A percentile compares a stretch with the other conserved stretches of the same genome.
phyloP scores from a whole-genome alignment of 1,284 basidiomycete species.

The Leccinum griseonigrum region DNA sequence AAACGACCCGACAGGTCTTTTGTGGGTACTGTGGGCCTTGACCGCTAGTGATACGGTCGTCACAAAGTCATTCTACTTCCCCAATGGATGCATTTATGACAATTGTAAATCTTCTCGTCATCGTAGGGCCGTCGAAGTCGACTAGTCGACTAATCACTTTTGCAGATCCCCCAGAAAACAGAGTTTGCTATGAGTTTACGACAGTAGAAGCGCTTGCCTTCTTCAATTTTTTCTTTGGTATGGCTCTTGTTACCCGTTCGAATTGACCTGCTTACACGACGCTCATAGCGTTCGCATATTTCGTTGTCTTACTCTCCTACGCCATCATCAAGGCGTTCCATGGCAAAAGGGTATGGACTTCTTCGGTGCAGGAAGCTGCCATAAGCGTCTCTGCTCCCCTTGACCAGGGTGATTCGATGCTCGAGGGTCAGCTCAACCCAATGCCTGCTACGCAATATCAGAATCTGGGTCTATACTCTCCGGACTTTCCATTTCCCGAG shows the following conservation, averaged over 20 bases:
- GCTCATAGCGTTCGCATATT: constrained; percentile 25
- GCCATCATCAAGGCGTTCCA: constrained; percentile 22
- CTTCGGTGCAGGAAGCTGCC: constrained; percentile 23
- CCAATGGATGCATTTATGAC: constrained; percentile 20
- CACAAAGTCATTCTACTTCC: constrained; percentile 8
- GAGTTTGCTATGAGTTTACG: constrained; percentile 18
- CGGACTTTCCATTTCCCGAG: not conserved
- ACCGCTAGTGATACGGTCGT: constrained; percentile 13
- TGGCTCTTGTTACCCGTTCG: not conserved
- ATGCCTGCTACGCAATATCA: constrained; percentile 6
- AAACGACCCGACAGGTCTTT: constrained; percentile 12
- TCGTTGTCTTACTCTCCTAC: constrained; percentile 19
- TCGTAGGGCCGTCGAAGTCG: not conserved
- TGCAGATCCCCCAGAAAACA: constrained; percentile 12
- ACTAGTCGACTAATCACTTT: not conserved
- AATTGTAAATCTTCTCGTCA: constrained; percentile 5
- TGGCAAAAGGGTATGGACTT: constrained; percentile 24
- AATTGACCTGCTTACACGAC: not conserved
- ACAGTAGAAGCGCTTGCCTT: constrained; percentile 22
- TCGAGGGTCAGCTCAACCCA: constrained; percentile 9
- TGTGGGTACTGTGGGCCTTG: constrained; percentile 26
- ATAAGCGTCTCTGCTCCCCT: not conserved
- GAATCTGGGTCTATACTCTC: constrained; percentile 4
- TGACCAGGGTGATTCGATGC: constrained; percentile 1
- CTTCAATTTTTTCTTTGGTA: constrained; percentile 25